These are phyloP conservation scores for Microcera coccophila DNA, from an alignment of 2,329 filamentous ascomycete genomes.

Conservation along the genomic window DNA sequence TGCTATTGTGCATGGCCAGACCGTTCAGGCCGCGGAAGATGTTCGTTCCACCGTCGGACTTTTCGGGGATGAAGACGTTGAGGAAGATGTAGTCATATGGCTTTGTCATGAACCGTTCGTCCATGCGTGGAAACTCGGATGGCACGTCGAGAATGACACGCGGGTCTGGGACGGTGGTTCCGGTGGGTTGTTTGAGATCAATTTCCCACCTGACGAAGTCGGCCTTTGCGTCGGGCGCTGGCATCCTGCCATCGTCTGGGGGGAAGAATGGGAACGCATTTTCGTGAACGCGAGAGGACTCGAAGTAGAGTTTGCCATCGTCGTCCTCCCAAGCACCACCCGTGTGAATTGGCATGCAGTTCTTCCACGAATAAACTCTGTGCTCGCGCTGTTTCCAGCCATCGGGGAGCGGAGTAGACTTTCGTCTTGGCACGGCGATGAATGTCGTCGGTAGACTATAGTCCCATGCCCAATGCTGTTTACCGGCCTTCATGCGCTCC, in stretches of 20 bases:
- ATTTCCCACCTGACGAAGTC: conserved; percentile 17
- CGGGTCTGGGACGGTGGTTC: conserved; percentile 1
- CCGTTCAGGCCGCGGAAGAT: conserved; percentile 10
- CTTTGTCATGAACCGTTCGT: conserved; percentile 10
- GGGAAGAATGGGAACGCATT: conserved; percentile 16
- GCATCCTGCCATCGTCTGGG: conserved; percentile 1
- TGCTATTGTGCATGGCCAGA: conserved; percentile 5
- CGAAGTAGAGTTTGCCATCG: conserved; percentile 9
- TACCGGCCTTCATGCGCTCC: conserved; percentile 5
- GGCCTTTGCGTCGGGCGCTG: conserved; percentile 5
- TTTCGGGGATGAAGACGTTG: conserved; percentile 6
- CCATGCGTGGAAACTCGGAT: conserved; percentile 7
- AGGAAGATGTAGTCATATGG: conserved; percentile 6
- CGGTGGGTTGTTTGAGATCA: conserved; percentile 5
- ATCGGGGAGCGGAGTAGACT: not conserved
- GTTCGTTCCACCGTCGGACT: not conserved
- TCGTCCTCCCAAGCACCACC: conserved; percentile 10
- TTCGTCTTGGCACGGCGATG: conserved; percentile 4
- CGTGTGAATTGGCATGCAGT: conserved; percentile 13
- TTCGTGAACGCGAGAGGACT: conserved; percentile 10
- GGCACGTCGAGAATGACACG: conserved; percentile 1
- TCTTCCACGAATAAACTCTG: conserved; percentile 9
- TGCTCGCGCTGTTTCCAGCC: conserved; percentile 10
- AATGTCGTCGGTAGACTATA: conserved; percentile 6
- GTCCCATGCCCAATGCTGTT: conserved; percentile 13